Evolutionary conservation across 352 stramenopile species (phyloP).

Genomic region (Pythium guiyangense): DNA sequence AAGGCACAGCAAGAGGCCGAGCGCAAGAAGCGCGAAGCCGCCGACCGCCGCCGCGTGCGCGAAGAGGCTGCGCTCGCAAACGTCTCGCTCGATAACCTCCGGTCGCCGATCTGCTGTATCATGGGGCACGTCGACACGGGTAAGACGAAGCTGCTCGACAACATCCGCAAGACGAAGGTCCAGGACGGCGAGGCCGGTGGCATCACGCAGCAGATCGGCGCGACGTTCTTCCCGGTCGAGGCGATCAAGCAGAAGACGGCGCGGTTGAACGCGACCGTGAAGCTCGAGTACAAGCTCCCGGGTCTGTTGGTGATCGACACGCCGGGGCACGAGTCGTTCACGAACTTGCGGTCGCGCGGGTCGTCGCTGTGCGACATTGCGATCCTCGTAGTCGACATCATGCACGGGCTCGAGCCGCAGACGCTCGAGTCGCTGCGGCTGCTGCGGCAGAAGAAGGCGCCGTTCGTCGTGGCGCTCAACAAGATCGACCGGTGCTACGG

Average conservation of each 20-base stretch:
- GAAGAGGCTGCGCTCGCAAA: constrained; percentile 80
- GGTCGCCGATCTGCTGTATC: constrained; percentile 99
- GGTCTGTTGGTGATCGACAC: no score
- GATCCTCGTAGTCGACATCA: no score
- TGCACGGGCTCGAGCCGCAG: no score
- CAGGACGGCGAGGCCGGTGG: constrained; percentile 91
- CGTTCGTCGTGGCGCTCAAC: no score
- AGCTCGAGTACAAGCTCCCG: constrained; percentile 87
- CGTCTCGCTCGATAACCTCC: constrained; percentile 92
- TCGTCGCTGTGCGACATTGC: no score
- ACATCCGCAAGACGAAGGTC: constrained; percentile 99
- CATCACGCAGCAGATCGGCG: constrained; percentile 99
- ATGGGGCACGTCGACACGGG: constrained; percentile 98
- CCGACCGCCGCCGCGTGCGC: constrained; percentile 57
- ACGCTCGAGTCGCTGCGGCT: no score
- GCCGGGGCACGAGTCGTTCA: no score
- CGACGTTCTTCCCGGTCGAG: constrained; percentile 94
- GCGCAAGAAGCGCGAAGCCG: constrained; percentile 77
- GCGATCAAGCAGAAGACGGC: constrained; percentile 90
- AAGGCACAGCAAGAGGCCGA: constrained; percentile 85
- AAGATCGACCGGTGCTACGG: no score
- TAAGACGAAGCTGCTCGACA: constrained; percentile 99
- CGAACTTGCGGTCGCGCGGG: no score
- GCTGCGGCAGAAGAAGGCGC: no score
- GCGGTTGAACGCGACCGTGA: constrained; percentile 62